phyloP scores from a whole-genome alignment of 805 yeast genomes.

The Ogataea wickerhamii region DNA sequence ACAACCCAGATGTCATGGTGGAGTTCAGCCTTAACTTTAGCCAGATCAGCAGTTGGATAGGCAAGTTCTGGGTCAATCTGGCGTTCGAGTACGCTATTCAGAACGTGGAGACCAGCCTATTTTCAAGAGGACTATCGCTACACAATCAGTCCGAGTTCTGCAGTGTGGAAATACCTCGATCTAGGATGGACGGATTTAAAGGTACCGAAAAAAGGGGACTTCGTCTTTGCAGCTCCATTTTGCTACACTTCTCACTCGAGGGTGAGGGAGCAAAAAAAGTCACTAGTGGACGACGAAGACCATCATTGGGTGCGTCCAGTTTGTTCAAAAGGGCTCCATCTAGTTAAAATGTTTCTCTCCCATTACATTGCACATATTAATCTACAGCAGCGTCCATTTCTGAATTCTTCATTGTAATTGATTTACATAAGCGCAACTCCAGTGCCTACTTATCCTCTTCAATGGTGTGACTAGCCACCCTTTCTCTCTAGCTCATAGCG shows the following conservation, averaged over 20 bases:
- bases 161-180: constrained; percentile 35
- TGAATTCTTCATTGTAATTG: neutral
- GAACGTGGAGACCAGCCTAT: neutral
- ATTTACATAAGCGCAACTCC: neutral
- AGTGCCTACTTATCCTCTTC: neutral
- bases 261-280: too few relatives aligned
- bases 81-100: constrained; percentile 10
- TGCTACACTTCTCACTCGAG: constrained; percentile 13
- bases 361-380: too few relatives aligned
- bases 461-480: constrained; percentile 43
- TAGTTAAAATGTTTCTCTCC: too few relatives aligned
- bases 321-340: neutral
- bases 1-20: constrained; percentile 10
- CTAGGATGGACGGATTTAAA: constrained; percentile 61
- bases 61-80: constrained; percentile 17
- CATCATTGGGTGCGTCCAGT: neutral
- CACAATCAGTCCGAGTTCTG: constrained; percentile 1
- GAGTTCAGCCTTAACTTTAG: constrained; percentile 10
- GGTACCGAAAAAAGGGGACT: constrained; percentile 58
- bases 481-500: constrained; percentile 42
- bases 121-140: neutral
- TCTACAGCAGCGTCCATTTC: too few relatives aligned
- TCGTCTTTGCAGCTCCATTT: constrained; percentile 48
- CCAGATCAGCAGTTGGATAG: constrained; percentile 10
- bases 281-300: neutral